These are phyloP conservation scores for Elsinoe arachidis DNA, from an alignment of 2,329 filamentous ascomycete species.

Conservation along the genomic window DNA sequence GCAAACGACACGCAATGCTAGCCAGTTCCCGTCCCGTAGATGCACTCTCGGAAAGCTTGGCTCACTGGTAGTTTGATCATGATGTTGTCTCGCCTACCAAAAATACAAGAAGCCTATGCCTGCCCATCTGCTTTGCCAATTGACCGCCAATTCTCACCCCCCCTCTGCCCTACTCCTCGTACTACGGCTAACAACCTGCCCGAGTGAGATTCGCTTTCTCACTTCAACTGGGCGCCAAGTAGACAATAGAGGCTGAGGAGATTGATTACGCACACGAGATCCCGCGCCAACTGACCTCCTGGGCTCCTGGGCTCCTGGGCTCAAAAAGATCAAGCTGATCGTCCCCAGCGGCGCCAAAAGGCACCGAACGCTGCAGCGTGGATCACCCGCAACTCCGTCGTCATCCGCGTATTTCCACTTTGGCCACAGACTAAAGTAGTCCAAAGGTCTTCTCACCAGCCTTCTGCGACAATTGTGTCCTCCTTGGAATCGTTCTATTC, in stretches of 20 bases:
- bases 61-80: not conserved
- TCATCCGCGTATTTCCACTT: conserved; percentile 7
- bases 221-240: conserved; percentile 7
- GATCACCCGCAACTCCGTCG: conserved; percentile 5
- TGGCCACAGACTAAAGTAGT: not conserved
- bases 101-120: conserved; percentile 10
- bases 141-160: not conserved
- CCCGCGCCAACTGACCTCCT: not conserved
- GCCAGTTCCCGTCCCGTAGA: not conserved
- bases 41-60: not conserved
- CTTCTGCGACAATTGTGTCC: not conserved
- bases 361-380: conserved; percentile 1
- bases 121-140: not conserved
- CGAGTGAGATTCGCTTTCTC: not conserved
- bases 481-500: not conserved
- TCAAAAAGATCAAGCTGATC: not conserved
- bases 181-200: not conserved
- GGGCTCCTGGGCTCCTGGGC: not conserved
- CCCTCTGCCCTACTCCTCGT: not conserved
- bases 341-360: conserved; percentile 3
- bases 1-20: conserved; percentile 3
- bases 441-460: not conserved
- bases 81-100: not conserved
- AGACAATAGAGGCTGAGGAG: conserved; percentile 1
- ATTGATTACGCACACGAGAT: conserved; percentile 10